Evolutionary conservation across 495 filamentous ascomycete genomes (phyloP).

Genomic region (Penicillium cosmopolitanum): DNA sequence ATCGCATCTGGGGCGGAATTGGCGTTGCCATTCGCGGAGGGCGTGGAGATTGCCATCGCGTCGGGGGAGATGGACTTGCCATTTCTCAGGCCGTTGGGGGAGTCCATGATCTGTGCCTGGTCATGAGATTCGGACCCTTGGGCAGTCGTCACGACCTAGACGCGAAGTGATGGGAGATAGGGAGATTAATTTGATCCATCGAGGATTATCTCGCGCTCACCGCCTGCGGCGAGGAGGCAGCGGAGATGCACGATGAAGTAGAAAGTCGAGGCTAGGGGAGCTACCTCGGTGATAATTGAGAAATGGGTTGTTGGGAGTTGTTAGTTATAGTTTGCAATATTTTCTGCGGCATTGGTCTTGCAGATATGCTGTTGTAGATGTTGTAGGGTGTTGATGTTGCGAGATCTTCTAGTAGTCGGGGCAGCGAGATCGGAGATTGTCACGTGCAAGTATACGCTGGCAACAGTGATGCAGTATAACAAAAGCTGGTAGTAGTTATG

Average conservation of each 20-base stretch:
- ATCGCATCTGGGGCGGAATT: constrained; percentile 3
- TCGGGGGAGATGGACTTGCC: constrained; percentile 11
- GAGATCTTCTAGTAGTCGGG: too few relatives aligned
- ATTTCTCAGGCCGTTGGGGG: constrained; percentile 17
- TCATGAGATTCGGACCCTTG: constrained; percentile 45
- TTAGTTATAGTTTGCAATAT: too few relatives aligned
- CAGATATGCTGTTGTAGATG: too few relatives aligned
- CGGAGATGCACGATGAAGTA: background rate
- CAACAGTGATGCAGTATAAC: too few relatives aligned
- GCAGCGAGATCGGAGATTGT: too few relatives aligned
- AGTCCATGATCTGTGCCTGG: constrained; percentile 23
- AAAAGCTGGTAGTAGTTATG: too few relatives aligned
- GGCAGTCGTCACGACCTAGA: constrained; percentile 52
- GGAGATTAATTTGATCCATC: background rate
- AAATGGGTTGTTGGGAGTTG: too few relatives aligned
- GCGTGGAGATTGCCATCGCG: constrained; percentile 1
- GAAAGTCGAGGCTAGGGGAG: background rate
- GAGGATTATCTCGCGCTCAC: constrained; percentile 1
- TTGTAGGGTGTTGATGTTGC: too few relatives aligned
- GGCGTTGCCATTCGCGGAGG: constrained; percentile 1
- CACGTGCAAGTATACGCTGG: too few relatives aligned
- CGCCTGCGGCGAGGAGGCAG: background rate
- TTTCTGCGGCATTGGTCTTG: too few relatives aligned
- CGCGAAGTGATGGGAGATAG: constrained; percentile 11
- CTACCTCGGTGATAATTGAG: too few relatives aligned